Conservation (phyloP, 257 asterid species). For the Penstemon eatonii region DNA sequence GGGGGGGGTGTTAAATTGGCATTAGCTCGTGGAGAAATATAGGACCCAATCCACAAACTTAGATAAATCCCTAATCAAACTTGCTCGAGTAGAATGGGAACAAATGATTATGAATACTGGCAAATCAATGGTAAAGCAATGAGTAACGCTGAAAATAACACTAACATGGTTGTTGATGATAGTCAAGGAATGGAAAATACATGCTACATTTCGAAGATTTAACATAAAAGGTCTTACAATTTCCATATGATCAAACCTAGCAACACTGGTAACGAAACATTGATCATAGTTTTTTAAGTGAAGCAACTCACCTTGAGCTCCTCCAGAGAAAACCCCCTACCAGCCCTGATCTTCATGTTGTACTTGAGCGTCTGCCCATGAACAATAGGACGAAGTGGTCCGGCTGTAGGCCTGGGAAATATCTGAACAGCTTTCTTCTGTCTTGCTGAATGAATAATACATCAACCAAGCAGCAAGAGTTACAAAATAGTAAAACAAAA, state of each 20-base stretch:
- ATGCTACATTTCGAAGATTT: no score
- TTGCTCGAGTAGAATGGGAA: background rate
- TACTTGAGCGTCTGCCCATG: conserved; percentile 79
- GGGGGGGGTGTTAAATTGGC: no score
- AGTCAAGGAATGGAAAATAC: background rate
- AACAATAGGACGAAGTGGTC: conserved; percentile 75
- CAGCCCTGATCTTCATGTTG: conserved; percentile 85
- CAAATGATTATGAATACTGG: background rate
- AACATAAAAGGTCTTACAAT: no score
- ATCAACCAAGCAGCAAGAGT: background rate
- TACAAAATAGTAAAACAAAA: background rate
- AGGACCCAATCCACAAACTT: no score
- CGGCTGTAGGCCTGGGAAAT: conserved; percentile 84
- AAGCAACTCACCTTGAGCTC: conserved; percentile 62
- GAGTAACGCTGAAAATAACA: background rate
- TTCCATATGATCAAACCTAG: no score
- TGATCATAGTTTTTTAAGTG: background rate
- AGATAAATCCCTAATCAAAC: background rate
- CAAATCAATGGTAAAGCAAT: background rate
- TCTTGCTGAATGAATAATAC: conserved; percentile 47
- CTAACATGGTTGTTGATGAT: background rate
- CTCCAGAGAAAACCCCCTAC: conserved; percentile 78
- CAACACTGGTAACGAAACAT: background rate
- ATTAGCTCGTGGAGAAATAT: no score
- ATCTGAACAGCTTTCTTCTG: conserved; percentile 77